Percentiles rank a stretch among this genome's conserved stretches.
Conservation (phyloP, 2,329 filamentous ascomycete species). For the Triangularia setosa region DNA sequence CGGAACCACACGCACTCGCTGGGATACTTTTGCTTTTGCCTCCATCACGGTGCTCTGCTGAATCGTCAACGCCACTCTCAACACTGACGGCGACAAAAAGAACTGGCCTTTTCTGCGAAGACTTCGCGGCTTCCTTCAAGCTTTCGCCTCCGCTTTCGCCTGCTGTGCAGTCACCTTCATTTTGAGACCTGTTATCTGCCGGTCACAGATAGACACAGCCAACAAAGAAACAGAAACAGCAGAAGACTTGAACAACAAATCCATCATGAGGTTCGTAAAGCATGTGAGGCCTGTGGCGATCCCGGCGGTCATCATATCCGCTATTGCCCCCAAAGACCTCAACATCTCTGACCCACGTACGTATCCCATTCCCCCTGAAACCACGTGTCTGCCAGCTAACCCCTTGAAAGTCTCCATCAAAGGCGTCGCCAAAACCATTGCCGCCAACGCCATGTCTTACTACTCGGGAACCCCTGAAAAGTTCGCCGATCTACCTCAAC, state of each 20-base stretch:
- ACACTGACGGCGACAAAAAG: background rate
- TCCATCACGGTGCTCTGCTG: background rate
- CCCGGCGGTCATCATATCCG: constrained; percentile 20
- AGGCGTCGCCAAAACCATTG: constrained; percentile 56
- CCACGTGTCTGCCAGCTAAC: constrained; percentile 11
- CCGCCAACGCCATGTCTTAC: constrained; percentile 58
- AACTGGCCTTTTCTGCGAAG: background rate
- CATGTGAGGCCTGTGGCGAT: constrained; percentile 23
- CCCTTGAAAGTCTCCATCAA: constrained; percentile 53
- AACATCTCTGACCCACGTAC: constrained; percentile 36
- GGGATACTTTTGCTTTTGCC: background rate
- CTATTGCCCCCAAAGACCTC: constrained; percentile 32
- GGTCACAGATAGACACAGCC: constrained; percentile 1
- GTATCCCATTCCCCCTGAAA: constrained; percentile 17
- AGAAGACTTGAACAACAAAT: background rate
- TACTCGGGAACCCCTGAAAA: constrained; percentile 57
- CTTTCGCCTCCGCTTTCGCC: background rate
- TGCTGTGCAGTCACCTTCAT: background rate
- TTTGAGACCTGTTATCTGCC: background rate
- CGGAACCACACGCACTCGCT: background rate
- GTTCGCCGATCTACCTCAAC: constrained; percentile 59
- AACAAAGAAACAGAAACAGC: background rate
- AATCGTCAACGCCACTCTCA: background rate
- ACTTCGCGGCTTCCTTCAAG: background rate
- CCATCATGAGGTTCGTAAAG: constrained; percentile 29